A percentile compares a stretch with the other conserved stretches of the same genome.
Evolutionary conservation across 148 eudicot species (phyloP).

Genomic region (Diospyros lotus): DNA sequence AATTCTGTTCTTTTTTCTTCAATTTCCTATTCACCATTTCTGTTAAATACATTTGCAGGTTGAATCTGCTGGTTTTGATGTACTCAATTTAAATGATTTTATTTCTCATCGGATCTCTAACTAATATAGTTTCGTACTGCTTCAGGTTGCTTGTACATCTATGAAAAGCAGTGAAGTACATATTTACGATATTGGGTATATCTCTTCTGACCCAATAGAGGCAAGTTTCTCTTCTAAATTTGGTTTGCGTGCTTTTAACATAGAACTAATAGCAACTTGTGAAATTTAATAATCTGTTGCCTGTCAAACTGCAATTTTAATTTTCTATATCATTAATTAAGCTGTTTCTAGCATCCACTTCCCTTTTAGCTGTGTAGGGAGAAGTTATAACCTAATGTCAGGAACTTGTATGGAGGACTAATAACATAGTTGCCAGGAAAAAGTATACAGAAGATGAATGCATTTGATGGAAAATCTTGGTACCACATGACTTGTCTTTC

Average conservation of each 20-base stretch:
- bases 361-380: neutral
- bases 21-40: too few species aligned
- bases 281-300: neutral
- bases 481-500: too few species aligned
- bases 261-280: neutral
- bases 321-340: neutral
- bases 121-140: neutral
- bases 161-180: constrained; percentile 48
- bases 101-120: neutral
- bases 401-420: too few species aligned
- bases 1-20: too few species aligned
- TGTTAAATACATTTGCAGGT: neutral
- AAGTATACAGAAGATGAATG: too few species aligned
- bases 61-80: neutral
- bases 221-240: constrained; percentile 29
- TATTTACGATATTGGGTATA: constrained; percentile 75
- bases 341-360: neutral
- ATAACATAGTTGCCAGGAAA: neutral
- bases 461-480: too few species aligned
- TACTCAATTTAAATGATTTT: constrained; percentile 10
- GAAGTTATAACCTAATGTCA: neutral
- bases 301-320: neutral
- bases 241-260: neutral
- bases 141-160: constrained; percentile 87
- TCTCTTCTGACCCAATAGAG: constrained; percentile 68